Evolutionary conservation across 1,284 basidiomycete species (phyloP), one percentile per base, ranked within the genome.

Genomic region (Ganoderma boninense): DNA sequence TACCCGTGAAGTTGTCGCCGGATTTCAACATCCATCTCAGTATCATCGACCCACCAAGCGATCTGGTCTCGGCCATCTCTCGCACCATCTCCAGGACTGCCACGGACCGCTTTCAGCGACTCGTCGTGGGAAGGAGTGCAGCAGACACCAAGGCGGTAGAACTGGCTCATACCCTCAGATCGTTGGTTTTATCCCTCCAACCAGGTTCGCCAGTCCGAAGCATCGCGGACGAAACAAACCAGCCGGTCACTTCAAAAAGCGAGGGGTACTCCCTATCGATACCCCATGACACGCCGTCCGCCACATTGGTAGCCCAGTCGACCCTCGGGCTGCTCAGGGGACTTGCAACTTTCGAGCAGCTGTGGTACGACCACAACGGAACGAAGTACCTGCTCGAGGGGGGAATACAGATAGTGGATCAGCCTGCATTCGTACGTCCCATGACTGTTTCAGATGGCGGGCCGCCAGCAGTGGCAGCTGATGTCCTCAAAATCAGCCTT

Each of bases 251-350:
- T 4, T 78, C 78, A 0, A 84, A 90, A 32, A 85, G 84, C 71
- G 95, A 96, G 79, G 83, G 80, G 14, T 96, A 97, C 75, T 81
- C 80, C 0, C 82, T 96, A 43, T 80, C 71, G 0, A 80, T 96
- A 11, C 85, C 90, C 64, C 90, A 90, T 0, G 81, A 83, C 0
- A 61, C 77, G 1, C 92, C 92, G 1, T 84, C 80, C 0, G 94
- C 92, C 0, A 84, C 80, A 0, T 80, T 97, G 54, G 82, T 77
- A 0, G 92, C 95, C 1, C 89, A 90, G 68, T 90, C 92, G 29
- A 88, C 93, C 0, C 81, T 97, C 20, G 95, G 95, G 0, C 80
- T 96, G 18, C 87, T 92, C 62, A 86, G 96, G 66, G 96, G 95
- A 0, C 81, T 97, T 67, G 90, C 92, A 18, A 96, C 95, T 0